Evolutionary conservation across 2,329 filamentous ascomycete species (phyloP), one percentile per base, ranked within the genome.

Genomic region (Hypoxylon sp.): DNA sequence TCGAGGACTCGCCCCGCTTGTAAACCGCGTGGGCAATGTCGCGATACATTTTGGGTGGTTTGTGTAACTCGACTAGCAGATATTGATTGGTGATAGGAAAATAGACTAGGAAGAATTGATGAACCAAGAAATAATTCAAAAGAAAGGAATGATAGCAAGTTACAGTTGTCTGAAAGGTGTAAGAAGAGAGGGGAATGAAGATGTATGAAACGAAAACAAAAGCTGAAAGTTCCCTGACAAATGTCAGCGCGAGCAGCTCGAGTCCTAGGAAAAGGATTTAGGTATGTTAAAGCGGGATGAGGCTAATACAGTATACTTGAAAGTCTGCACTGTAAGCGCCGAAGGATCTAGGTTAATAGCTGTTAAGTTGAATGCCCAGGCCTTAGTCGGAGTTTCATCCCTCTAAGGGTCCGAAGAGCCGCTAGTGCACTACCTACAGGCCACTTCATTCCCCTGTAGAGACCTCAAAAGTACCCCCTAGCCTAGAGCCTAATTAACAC

Each of bases 1-100:
- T 74, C 59, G 70, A 72, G 29, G 75, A 66, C 56, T 79, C 72
- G 64, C 78, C 81, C 70, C 83, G 79, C 75, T 78, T 81, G 63
- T 75, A 78, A 57, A 79, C 73, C 54, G 76, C 74, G 62, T 75
- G 72, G 44, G 77, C 77, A 65, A 79, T 74, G 59, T 78, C 75
- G 68, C 71, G 73, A 76, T 79, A 79, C 78, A 78, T 79, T 57
- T 62, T 77, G 70, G 31, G 47, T 68, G 24, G 39, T 48, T 14
- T 54, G 33, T 51, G 39, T 51, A 53, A 29, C 4, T 64, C 31
- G 26, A 53, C 56, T 17, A n/a, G 17, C 17, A 53, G 26, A 31
- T n/a, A 17, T 63, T 39, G 51, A 26, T 46, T 48, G 37, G 50
- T 58, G 8, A 63, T 39, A 57, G 58, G 14, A 54, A 63, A 56